Conservation (phyloP, 2,329 filamentous ascomycete genomes). For the Pseudocercospora crystallina region DNA sequence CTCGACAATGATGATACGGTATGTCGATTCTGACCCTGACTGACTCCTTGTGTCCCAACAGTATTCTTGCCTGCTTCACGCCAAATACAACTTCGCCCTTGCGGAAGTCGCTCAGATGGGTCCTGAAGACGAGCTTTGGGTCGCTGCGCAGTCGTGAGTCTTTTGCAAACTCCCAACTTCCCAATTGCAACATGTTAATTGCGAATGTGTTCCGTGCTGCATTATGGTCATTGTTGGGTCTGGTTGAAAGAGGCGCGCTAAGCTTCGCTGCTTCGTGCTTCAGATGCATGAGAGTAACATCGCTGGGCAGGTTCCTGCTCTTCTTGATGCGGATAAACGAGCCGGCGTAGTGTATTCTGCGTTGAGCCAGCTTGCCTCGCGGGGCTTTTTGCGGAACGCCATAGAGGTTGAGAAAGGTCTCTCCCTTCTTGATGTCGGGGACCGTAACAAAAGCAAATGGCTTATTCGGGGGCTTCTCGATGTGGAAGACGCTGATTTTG, state of each 20-base stretch:
- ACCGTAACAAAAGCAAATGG: constrained; percentile 49
- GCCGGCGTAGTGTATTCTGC: constrained; percentile 10
- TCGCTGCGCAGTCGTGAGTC: constrained; percentile 20
- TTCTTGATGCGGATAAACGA: constrained; percentile 7
- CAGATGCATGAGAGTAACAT: constrained; percentile 29
- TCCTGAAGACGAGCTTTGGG: constrained; percentile 40
- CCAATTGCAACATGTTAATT: constrained; percentile 40
- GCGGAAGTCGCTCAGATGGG: constrained; percentile 43
- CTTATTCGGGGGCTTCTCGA: constrained; percentile 45
- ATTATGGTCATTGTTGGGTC: too few species aligned
- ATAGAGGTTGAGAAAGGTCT: constrained; percentile 44
- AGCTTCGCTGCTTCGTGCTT: constrained; percentile 10
- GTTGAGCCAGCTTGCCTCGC: constrained; percentile 14
- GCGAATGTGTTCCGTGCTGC: constrained; percentile 31
- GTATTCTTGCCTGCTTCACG: constrained; percentile 25
- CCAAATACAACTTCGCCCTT: constrained; percentile 41
- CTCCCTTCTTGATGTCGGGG: constrained; percentile 39
- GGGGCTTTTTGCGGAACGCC: constrained; percentile 25
- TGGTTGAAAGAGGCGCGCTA: too few species aligned
- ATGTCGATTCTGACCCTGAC: constrained; percentile 41
- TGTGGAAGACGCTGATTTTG: constrained; percentile 44
- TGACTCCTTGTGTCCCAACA: constrained; percentile 19
- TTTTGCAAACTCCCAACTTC: constrained; percentile 45
- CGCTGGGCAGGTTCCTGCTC: constrained; percentile 16
- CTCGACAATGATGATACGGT: constrained; percentile 44